phyloP scores from a whole-genome alignment of 2,329 filamentous ascomycete genomes.

The Orbilia oligospora region DNA sequence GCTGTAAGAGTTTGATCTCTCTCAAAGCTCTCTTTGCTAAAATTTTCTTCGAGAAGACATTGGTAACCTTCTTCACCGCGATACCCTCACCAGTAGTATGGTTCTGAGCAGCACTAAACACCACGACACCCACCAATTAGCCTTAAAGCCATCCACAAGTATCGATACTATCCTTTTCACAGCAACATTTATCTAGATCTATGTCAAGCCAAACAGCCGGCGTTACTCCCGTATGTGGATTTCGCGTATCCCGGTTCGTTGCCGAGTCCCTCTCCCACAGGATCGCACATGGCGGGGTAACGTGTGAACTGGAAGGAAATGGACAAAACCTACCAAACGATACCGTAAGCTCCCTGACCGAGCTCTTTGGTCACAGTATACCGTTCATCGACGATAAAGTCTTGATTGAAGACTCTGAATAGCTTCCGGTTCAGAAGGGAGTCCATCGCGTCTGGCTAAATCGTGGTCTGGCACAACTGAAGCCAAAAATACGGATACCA shows the following conservation, averaged over 20 bases:
- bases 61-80: slow-evolving; percentile 99
- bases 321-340: slow-evolving; percentile 83
- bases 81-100: slow-evolving; percentile 91
- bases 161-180: too few species aligned
- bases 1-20: slow-evolving; percentile 98
- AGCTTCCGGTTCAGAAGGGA: slow-evolving; percentile 78
- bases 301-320: not conserved
- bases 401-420: slow-evolving; percentile 99
- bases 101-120: slow-evolving; percentile 86
- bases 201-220: not conserved
- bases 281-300: slow-evolving; percentile 53
- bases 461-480: not conserved
- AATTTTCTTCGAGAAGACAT: slow-evolving; percentile 99
- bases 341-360: slow-evolving; percentile 97
- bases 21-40: slow-evolving; percentile 96
- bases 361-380: slow-evolving; percentile 99
- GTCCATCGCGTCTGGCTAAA: slow-evolving; percentile 29
- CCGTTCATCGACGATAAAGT: slow-evolving; percentile 97
- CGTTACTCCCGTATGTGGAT: not conserved
- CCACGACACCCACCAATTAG: slow-evolving; percentile 10
- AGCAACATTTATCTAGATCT: not conserved
- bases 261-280: not conserved
- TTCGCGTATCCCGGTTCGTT: not conserved
- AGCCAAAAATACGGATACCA: not conserved
- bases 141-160: not conserved